Conservation (phyloP, 1,284 basidiomycete genomes). For the Microbotryum scabiosae region DNA sequence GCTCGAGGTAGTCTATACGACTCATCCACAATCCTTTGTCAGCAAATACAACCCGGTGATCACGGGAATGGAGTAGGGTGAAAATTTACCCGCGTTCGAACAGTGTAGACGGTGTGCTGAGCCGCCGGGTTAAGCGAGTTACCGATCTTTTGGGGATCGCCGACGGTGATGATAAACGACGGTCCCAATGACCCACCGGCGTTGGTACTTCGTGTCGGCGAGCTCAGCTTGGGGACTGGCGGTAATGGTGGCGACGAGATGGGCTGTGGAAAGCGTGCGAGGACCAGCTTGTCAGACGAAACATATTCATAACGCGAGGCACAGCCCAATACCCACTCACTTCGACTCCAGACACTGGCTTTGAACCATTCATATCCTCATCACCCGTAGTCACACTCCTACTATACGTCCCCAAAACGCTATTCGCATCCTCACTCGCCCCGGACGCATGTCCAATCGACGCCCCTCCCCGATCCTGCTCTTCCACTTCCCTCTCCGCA, state of each 20-base stretch:
- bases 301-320: neutral
- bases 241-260: constrained; percentile 19
- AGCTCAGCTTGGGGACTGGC: neutral
- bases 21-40: neutral
- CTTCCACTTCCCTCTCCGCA: neutral
- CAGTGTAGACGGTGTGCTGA: constrained; percentile 89
- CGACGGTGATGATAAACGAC: constrained; percentile 65
- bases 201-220: constrained; percentile 10
- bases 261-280: neutral
- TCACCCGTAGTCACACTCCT: constrained; percentile 14
- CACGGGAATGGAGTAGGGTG: neutral
- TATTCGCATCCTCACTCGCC: constrained; percentile 20
- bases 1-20: constrained; percentile 64
- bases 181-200: constrained; percentile 33
- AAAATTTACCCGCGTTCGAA: constrained; percentile 63
- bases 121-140: constrained; percentile 61
- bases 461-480: too few species aligned
- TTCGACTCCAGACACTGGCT: neutral
- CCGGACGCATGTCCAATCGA: too few species aligned
- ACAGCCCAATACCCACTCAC: neutral
- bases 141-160: constrained; percentile 87
- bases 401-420: constrained; percentile 22
- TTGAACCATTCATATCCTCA: constrained; percentile 3
- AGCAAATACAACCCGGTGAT: neutral
- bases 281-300: too few species aligned